Evolutionary conservation across 148 eudicot species (phyloP), one percentile per base, ranked within the genome.

Genomic region (Vaccinium vitisidaea): DNA sequence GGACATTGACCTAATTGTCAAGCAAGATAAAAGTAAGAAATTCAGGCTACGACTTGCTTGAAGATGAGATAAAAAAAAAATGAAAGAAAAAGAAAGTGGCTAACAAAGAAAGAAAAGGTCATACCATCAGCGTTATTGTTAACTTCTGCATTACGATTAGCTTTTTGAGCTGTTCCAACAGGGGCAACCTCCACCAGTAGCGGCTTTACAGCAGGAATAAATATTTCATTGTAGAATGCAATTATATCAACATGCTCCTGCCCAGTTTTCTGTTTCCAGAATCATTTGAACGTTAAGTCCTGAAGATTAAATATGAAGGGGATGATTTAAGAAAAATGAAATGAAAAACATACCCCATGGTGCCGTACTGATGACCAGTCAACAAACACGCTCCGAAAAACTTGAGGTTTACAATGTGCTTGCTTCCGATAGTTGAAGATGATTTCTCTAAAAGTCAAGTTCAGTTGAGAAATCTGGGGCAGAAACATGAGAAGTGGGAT

Each of bases 161-260:
- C 84, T 69, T 75, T 92, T 30, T 89, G 87, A 63, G 86, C 75
- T 9, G 82, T 79, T 88, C 90, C 94, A 30, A 77, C 85, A 81
- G 96, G 88, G 74, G 91, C 93, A 89, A 95, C 88, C 85, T 95
- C 99, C 83, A 97, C 93, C 54, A 97, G 86, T 77, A 97, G 92
- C 65, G 96, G 96, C 91, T 95, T 97, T 25, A 92, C 99, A 54
- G 92, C 87, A 53, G 98, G 98, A 84, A 97, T 86, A 85, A 97
- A 97, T 69, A 92, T 84, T 83, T 97, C 97, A 80, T 97, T 97
- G 94, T 97, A 97, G 89, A 97, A 97, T 80, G 93, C 89, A 73
- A 97, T 97, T 77, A 97, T 95, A 85, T 95, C 99, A 84, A 97
- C 93, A 89, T 97, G 97, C 86, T 94, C 96, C 85, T 89, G 92